Conservation (phyloP, 108 stramenopile genomes). For the Nitzschia sp. region DNA sequence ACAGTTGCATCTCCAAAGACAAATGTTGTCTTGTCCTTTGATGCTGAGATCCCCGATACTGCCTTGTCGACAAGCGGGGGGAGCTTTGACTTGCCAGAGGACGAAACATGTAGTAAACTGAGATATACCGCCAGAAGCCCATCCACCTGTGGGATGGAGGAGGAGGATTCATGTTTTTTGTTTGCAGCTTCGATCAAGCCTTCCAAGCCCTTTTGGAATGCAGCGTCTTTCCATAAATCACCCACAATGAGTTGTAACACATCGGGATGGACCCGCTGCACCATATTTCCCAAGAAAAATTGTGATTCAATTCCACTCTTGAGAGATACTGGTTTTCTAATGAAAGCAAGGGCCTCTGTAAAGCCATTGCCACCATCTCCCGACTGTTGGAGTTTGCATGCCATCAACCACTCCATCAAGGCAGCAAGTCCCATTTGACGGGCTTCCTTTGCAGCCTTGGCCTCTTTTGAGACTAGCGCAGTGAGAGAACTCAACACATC, state of each 20-base stretch:
- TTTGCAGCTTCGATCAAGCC: constrained; percentile 53
- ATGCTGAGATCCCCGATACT: constrained; percentile 43
- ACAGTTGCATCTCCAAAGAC: constrained; percentile 44
- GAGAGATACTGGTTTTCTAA: constrained; percentile 46
- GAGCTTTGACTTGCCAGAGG: constrained; percentile 30
- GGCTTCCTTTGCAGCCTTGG: constrained; percentile 38
- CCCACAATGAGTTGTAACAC: constrained; percentile 44
- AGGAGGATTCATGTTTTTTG: constrained; percentile 62
- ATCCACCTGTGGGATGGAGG: constrained; percentile 62
- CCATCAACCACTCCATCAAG: constrained; percentile 60
- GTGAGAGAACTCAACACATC: constrained; percentile 17
- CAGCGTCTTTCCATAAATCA: constrained; percentile 47
- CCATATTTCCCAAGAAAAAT: constrained; percentile 21
- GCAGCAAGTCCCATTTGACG: constrained; percentile 49
- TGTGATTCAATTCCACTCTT: constrained; percentile 50
- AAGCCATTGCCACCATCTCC: constrained; percentile 16
- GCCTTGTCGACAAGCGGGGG: constrained; percentile 49
- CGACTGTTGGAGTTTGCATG: constrained; percentile 26
- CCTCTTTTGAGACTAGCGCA: constrained; percentile 50
- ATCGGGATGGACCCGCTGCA: constrained; percentile 34
- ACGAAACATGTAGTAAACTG: constrained; percentile 35
- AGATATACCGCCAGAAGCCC: constrained; percentile 64
- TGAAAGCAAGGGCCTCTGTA: constrained; percentile 54
- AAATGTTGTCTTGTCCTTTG: constrained; percentile 51
- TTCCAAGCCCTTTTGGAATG: constrained; percentile 51